A percentile compares a stretch with the other conserved stretches of the same genome.
phyloP scores from a whole-genome alignment of 345 rosid species.

The Turnera subulata region DNA sequence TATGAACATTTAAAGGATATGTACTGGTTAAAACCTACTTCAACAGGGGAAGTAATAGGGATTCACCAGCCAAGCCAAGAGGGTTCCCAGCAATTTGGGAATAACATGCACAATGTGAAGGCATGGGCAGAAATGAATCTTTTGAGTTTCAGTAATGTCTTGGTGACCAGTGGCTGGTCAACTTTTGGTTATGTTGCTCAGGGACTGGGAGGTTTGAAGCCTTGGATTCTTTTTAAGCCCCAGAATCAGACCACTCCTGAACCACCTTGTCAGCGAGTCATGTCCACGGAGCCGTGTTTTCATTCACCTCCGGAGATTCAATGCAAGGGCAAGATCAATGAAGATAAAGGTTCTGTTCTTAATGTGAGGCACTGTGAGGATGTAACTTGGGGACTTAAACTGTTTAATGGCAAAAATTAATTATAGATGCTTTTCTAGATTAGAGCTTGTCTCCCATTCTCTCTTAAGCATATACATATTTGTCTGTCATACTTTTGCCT shows the following conservation, averaged over 20 bases:
- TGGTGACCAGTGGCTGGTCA: slow-evolving; percentile 21
- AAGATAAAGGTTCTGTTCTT: slow-evolving; percentile 5
- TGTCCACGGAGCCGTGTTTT: slow-evolving; percentile 16
- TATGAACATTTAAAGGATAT: slow-evolving; percentile 4
- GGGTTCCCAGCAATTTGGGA: slow-evolving; percentile 11
- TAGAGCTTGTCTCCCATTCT: too few relatives aligned
- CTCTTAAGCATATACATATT: too few relatives aligned
- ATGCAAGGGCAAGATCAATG: neutral
- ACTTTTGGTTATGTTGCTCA: slow-evolving; percentile 27
- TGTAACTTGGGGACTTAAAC: slow-evolving; percentile 10
- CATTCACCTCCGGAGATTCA: slow-evolving; percentile 12
- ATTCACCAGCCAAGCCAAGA: slow-evolving; percentile 22
- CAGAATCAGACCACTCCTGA: neutral
- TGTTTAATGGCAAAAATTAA: neutral
- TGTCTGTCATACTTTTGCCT: too few relatives aligned
- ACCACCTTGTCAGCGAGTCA: slow-evolving; percentile 2
- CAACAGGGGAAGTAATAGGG: slow-evolving; percentile 8
- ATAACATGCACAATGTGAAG: slow-evolving; percentile 15
- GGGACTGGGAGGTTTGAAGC: slow-evolving; percentile 22
- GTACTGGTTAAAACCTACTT: slow-evolving; percentile 18
- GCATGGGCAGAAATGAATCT: slow-evolving; percentile 25
- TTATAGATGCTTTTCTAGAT: neutral
- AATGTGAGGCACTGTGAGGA: slow-evolving; percentile 20
- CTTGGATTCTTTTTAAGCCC: slow-evolving; percentile 20
- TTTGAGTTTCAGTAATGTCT: slow-evolving; percentile 20